Conservation (phyloP, 2,329 filamentous ascomycete genomes). For the Colletotrichum simmondsii region DNA sequence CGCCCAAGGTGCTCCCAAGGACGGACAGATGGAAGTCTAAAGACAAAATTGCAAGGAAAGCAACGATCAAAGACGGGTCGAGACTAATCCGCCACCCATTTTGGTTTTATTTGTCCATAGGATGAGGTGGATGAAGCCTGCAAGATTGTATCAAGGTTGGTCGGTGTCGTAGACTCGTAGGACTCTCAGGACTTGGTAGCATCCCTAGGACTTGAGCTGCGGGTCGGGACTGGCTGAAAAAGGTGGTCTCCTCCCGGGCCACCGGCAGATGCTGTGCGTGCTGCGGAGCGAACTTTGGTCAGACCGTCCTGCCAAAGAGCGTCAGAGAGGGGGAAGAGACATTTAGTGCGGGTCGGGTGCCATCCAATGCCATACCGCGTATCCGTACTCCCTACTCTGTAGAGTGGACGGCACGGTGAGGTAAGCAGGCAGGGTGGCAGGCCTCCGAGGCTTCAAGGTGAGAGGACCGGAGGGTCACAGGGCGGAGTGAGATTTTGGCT, state of each 20-base stretch:
- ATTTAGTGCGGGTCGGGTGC: constrained; percentile 2
- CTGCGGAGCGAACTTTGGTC: background rate
- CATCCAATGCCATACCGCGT: background rate
- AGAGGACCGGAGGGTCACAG: background rate
- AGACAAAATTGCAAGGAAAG: constrained; percentile 2
- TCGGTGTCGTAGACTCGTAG: constrained; percentile 32
- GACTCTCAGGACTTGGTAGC: constrained; percentile 28
- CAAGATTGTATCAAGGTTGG: constrained; percentile 3
- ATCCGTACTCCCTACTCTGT: no score
- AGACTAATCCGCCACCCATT: constrained; percentile 30
- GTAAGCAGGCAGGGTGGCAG: constrained; percentile 10
- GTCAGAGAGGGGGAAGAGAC: constrained; percentile 1
- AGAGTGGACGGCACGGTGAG: background rate
- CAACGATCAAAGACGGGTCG: constrained; percentile 18
- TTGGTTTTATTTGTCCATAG: constrained; percentile 30
- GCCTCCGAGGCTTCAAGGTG: background rate
- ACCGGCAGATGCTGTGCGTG: constrained; percentile 14
- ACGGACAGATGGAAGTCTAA: background rate
- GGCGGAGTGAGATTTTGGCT: background rate
- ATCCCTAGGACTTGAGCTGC: constrained; percentile 29
- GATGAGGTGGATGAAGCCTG: constrained; percentile 9
- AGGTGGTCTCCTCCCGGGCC: constrained; percentile 19
- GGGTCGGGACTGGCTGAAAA: constrained; percentile 30
- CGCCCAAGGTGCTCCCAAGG: background rate
- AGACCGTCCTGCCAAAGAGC: no score